Conservation (phyloP, 1,284 basidiomycete species). For the Marasmius sp. region DNA sequence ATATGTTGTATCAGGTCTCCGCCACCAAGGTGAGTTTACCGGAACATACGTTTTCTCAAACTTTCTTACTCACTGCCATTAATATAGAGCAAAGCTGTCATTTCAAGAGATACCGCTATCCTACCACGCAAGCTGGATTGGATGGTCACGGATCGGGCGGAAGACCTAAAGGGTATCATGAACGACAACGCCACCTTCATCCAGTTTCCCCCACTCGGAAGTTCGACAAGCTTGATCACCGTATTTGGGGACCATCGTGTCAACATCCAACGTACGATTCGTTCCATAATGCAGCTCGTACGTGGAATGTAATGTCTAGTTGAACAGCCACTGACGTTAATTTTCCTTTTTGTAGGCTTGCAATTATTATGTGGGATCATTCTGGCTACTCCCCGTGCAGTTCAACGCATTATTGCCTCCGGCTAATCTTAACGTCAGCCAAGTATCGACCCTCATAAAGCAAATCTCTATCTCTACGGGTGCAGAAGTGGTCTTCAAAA, state of each 20-base stretch:
- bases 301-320: slow-evolving; percentile 30
- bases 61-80: slow-evolving; percentile 6
- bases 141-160: slow-evolving; percentile 92
- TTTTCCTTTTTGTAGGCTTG: slow-evolving; percentile 63
- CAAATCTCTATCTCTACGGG: slow-evolving; percentile 86
- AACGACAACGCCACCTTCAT: slow-evolving; percentile 96
- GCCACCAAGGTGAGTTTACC: slow-evolving; percentile 71
- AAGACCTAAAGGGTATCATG: slow-evolving; percentile 91
- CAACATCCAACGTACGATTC: slow-evolving; percentile 93
- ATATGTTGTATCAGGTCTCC: slow-evolving; percentile 91
- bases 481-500: slow-evolving; percentile 96
- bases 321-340: slow-evolving; percentile 6
- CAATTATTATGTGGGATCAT: slow-evolving; percentile 93
- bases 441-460: slow-evolving; percentile 85
- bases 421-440: slow-evolving; percentile 77
- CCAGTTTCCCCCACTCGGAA: slow-evolving; percentile 89
- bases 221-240: slow-evolving; percentile 88
- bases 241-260: slow-evolving; percentile 95
- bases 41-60: slow-evolving; percentile 4
- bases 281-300: slow-evolving; percentile 94
- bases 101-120: slow-evolving; percentile 92
- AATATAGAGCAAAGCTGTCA: slow-evolving; percentile 80
- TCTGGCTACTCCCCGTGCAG: slow-evolving; percentile 93
- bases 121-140: slow-evolving; percentile 97
- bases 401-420: slow-evolving; percentile 91